phyloP scores from a whole-genome alignment of 169 alveolate species.

The Plasmodium gonderi region DNA sequence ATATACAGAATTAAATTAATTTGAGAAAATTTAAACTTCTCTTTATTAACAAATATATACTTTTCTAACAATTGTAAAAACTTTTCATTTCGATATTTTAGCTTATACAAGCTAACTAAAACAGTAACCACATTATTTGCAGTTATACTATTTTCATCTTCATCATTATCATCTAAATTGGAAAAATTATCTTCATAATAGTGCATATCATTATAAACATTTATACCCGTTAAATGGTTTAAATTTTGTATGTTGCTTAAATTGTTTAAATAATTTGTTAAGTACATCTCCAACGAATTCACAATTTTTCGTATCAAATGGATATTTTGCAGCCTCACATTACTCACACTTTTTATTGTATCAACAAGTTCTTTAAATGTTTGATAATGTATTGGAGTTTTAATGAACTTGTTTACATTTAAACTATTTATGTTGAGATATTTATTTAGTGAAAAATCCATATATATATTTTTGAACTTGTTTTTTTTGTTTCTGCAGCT shows the following conservation, averaged over 20 bases:
- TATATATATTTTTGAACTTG: conserved; percentile 38
- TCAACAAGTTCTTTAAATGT: conserved; percentile 45
- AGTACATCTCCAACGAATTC: conserved; percentile 48
- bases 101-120: conserved; percentile 33
- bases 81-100: conserved; percentile 42
- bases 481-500: conserved; percentile 5
- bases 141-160: conserved; percentile 17
- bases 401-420: conserved; percentile 23
- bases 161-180: conserved; percentile 13
- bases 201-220: neutral
- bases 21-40: conserved; percentile 49
- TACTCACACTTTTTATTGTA: conserved; percentile 44
- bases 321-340: conserved; percentile 56
- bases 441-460: conserved; percentile 55
- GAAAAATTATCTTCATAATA: neutral
- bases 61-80: conserved; percentile 52
- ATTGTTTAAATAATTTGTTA: conserved; percentile 47
- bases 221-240: neutral
- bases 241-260: neutral
- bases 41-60: conserved; percentile 23
- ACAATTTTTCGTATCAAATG: conserved; percentile 51
- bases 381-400: conserved; percentile 66
- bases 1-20: conserved; percentile 38
- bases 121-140: conserved; percentile 19
- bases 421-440: conserved; percentile 61